Conservation (phyloP, 805 yeast genomes). For the Vanderwaltozyma yarrowii region DNA sequence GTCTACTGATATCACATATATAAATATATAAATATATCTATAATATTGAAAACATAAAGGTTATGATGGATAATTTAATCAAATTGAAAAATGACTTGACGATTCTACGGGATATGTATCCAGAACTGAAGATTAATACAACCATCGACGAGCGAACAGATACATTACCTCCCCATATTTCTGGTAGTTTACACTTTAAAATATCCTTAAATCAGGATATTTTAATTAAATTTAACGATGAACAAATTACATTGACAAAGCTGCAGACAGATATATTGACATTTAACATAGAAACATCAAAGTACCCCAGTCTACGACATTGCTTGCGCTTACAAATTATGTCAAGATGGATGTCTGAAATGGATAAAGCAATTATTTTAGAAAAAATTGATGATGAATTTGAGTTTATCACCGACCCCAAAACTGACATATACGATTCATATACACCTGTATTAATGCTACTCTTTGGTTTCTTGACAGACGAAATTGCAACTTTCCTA, state of each 20-base stretch:
- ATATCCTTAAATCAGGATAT: slow-evolving; percentile 9
- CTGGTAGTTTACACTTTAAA: slow-evolving; percentile 12
- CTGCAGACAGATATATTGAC: slow-evolving; percentile 8
- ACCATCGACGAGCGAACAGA: neutral
- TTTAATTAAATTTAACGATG: slow-evolving; percentile 4
- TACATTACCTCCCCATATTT: slow-evolving; percentile 1
- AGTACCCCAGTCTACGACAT: slow-evolving; percentile 15
- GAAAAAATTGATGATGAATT: slow-evolving; percentile 25
- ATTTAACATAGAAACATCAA: slow-evolving; percentile 7
- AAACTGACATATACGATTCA: slow-evolving; percentile 12
- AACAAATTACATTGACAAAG: slow-evolving; percentile 6
- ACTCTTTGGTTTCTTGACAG: slow-evolving; percentile 33
- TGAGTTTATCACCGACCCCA: slow-evolving; percentile 20
- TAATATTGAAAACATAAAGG: too few species aligned
- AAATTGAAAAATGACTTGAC: slow-evolving; percentile 13
- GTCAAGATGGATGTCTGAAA: slow-evolving; percentile 26
- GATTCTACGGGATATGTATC: slow-evolving; percentile 24
- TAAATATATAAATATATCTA: too few species aligned
- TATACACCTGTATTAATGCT: slow-evolving; percentile 31
- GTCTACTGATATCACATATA: too few species aligned
- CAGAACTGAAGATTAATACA: slow-evolving; percentile 14
- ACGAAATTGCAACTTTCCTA: slow-evolving; percentile 13
- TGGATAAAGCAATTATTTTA: slow-evolving; percentile 9
- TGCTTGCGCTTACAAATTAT: slow-evolving; percentile 15
- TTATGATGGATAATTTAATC: too few species aligned